These are phyloP conservation scores for Apiotrichum gamsii DNA, from an alignment of 1,284 basidiomycete genomes.

Conservation along the genomic window DNA sequence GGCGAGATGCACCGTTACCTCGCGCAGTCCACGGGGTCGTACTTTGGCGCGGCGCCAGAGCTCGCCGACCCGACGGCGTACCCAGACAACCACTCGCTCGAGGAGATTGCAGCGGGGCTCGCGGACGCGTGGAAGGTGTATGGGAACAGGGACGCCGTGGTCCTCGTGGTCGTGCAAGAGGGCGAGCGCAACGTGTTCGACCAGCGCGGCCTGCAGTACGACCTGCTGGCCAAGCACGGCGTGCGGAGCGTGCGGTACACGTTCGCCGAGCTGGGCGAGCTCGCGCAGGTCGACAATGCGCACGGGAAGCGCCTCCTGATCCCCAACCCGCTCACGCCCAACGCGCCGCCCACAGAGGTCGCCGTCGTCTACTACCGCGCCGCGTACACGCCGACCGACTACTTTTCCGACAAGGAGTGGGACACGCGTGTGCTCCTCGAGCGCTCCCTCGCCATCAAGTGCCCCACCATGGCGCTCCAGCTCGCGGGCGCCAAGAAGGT, in stretches of 20 bases:
- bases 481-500: conserved; percentile 94
- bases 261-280: conserved; percentile 58
- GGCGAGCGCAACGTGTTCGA: conserved; percentile 95
- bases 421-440: conserved; percentile 69
- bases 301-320: conserved; percentile 49
- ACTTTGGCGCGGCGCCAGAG: conserved; percentile 57
- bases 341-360: conserved; percentile 55
- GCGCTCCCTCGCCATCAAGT: conserved; percentile 79
- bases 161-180: conserved; percentile 84
- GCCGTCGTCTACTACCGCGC: conserved; percentile 81
- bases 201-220: conserved; percentile 82
- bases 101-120: conserved; percentile 67
- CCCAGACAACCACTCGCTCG: conserved; percentile 67
- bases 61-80: conserved; percentile 56
- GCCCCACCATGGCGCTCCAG: conserved; percentile 83
- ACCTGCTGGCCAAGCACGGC: conserved; percentile 60
- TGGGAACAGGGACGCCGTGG: conserved; percentile 35
- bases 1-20: conserved; percentile 78
- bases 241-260: conserved; percentile 70
- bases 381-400: conserved; percentile 82
- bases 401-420: conserved; percentile 60
- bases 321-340: conserved; percentile 40
- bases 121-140: conserved; percentile 75
- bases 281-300: conserved; percentile 52
- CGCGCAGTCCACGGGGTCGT: conserved; percentile 55